A percentile compares a stretch with the other conserved stretches of the same genome.
Evolutionary conservation across 2,329 filamentous ascomycete genomes (phyloP).

Genomic region (Neonectria ditissima): DNA sequence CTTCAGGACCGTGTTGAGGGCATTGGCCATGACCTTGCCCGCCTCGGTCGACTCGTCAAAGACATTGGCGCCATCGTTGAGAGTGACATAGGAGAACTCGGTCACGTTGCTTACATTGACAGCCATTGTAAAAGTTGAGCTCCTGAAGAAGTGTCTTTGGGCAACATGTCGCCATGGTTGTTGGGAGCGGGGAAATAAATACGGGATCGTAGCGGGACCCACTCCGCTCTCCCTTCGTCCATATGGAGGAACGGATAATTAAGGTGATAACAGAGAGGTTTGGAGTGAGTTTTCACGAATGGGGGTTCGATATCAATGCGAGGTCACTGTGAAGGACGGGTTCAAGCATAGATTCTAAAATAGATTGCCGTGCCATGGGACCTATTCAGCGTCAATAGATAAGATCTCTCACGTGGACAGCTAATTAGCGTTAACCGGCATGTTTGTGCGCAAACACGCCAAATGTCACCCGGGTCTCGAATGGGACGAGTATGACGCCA

Average conservation of each 20-base stretch:
- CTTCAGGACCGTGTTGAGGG: constrained; percentile 34
- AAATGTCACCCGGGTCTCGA: too few species aligned
- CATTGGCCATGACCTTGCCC: constrained; percentile 29
- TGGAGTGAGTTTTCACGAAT: too few species aligned
- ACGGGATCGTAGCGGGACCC: constrained; percentile 12
- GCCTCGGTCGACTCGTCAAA: constrained; percentile 30
- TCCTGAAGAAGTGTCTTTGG: constrained; percentile 2
- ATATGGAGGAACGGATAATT: constrained; percentile 33
- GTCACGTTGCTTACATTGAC: constrained; percentile 37
- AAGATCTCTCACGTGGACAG: too few species aligned
- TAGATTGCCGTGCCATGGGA: too few species aligned
- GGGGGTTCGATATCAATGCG: too few species aligned
- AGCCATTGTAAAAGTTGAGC: constrained; percentile 25
- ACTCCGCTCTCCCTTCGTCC: constrained; percentile 35
- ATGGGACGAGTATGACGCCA: too few species aligned
- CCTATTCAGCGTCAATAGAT: too few species aligned
- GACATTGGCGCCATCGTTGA: constrained; percentile 33
- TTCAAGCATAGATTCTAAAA: too few species aligned
- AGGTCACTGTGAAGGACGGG: too few species aligned
- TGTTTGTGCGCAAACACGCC: too few species aligned
- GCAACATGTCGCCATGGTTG: neutral
- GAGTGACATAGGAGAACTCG: constrained; percentile 37
- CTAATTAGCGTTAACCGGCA: too few species aligned
- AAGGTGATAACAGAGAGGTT: neutral
- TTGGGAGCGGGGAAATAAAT: constrained; percentile 2